Percentiles rank a stretch among this genome's conserved stretches.
Conservation (phyloP, 768 basidiomycete species). For the Auricularia sp. region DNA sequence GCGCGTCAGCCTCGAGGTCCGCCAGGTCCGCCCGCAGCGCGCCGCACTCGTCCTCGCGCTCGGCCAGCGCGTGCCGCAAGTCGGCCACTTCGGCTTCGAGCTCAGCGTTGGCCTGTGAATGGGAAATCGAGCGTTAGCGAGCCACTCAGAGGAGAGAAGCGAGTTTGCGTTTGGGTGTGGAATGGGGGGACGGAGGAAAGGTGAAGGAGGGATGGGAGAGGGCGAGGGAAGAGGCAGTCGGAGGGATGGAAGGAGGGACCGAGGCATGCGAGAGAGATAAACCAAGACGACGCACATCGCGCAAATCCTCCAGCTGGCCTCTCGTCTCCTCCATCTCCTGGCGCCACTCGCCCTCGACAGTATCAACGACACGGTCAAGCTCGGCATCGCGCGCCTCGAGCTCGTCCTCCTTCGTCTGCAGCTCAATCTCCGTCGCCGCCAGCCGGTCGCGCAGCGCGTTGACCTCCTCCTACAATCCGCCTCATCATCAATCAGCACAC, state of each 20-base stretch:
- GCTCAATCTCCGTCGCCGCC: constrained; percentile 70
- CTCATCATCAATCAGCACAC: background rate
- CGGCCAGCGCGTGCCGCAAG: constrained; percentile 26
- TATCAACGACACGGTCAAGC: constrained; percentile 59
- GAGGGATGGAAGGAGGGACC: no score
- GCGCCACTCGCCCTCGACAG: constrained; percentile 77
- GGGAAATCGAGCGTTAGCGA: no score
- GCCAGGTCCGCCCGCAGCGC: constrained; percentile 62
- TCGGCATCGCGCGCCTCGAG: constrained; percentile 69
- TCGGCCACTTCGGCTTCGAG: constrained; percentile 4
- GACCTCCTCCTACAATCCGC: constrained; percentile 37
- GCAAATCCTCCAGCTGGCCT: constrained; percentile 68
- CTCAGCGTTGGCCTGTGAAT: background rate
- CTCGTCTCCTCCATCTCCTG: constrained; percentile 78
- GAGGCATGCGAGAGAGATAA: no score
- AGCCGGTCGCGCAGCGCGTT: constrained; percentile 66
- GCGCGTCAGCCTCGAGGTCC: constrained; percentile 48
- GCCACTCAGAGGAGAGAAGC: background rate
- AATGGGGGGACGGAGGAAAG: background rate
- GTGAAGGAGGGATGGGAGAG: background rate
- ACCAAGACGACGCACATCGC: constrained; percentile 40
- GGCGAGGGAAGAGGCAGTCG: no score
- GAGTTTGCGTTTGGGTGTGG: background rate
- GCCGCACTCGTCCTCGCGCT: constrained; percentile 70
- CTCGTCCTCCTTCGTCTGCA: constrained; percentile 82